Conservation (phyloP, 164 flowering plant species). For the Tetrastigma voinierianum region DNA sequence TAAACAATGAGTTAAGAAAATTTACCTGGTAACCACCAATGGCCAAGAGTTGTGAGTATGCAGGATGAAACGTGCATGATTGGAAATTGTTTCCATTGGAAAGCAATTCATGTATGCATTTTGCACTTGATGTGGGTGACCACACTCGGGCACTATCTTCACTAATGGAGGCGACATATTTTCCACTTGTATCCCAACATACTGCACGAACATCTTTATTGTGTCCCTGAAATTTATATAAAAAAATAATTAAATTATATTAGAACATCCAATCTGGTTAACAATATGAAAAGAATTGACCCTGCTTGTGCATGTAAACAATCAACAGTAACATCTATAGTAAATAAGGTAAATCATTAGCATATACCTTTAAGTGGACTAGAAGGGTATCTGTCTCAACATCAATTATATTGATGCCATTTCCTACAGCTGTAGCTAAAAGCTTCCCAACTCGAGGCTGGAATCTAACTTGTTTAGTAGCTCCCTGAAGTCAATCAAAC, state of each 20-base stretch:
- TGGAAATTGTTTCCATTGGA: conserved; percentile 26
- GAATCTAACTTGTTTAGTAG: conserved; percentile 21
- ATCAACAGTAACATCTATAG: neutral
- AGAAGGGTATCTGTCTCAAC: conserved; percentile 16
- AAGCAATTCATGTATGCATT: conserved; percentile 22
- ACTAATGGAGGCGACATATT: conserved; percentile 27
- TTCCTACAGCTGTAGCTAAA: conserved; percentile 23
- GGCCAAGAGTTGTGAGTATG: conserved; percentile 17
- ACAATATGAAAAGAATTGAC: neutral
- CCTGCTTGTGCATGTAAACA: neutral
- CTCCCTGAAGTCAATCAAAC: conserved; percentile 18
- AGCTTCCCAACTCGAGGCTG: conserved; percentile 22
- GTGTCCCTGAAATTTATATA: conserved; percentile 23
- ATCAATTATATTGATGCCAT: conserved; percentile 20
- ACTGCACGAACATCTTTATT: conserved; percentile 17
- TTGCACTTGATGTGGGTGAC: conserved; percentile 18
- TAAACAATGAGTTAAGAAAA: neutral
- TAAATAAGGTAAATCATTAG: neutral
- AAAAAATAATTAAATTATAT: too few species aligned
- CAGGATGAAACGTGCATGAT: conserved; percentile 33
- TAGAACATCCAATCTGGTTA: neutral
- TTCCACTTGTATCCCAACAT: conserved; percentile 30
- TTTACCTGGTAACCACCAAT: conserved; percentile 33
- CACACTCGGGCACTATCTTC: conserved; percentile 28
- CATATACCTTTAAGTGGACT: conserved; percentile 19